These are phyloP conservation scores for Myochromella boudieri DNA, from an alignment of 768 basidiomycete species.

Conservation along the genomic window DNA sequence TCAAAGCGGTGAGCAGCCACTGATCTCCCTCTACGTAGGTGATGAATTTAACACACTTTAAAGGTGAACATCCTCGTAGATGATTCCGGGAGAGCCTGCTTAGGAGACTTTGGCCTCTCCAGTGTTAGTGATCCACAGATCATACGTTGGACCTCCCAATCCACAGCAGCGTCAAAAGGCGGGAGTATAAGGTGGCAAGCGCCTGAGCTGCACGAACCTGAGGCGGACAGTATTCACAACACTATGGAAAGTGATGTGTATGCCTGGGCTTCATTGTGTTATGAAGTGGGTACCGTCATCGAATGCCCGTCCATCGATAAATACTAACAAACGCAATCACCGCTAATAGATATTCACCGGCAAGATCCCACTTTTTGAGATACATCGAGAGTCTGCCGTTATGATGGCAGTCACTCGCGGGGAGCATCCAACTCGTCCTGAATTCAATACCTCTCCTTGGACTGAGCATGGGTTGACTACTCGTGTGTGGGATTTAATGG, in stretches of 20 bases:
- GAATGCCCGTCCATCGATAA: not conserved
- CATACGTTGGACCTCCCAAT: slow-evolving; percentile 15
- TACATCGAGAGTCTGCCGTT: not conserved
- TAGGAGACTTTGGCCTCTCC: slow-evolving; percentile 25
- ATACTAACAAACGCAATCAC: not conserved
- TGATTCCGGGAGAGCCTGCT: slow-evolving; percentile 15
- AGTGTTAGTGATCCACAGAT: slow-evolving; percentile 13
- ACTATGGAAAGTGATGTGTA: slow-evolving; percentile 12
- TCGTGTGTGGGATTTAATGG: slow-evolving; percentile 7
- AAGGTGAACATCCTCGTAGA: slow-evolving; percentile 22
- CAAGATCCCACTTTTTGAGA: slow-evolving; percentile 1
- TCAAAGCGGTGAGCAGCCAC: slow-evolving; percentile 32
- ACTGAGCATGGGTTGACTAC: not conserved
- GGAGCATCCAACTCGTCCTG: slow-evolving; percentile 1
- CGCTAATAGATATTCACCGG: slow-evolving; percentile 10
- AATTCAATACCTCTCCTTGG: not conserved
- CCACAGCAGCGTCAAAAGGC: slow-evolving; percentile 7
- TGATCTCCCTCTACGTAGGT: not conserved
- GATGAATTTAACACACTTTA: not conserved
- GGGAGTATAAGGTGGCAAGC: slow-evolving; percentile 13
- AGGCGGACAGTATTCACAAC: not conserved
- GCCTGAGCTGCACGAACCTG: slow-evolving; percentile 9
- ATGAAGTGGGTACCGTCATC: too few species aligned
- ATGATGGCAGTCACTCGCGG: not conserved
- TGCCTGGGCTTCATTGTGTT: slow-evolving; percentile 14